Evolutionary conservation across 345 rosid genomes (phyloP).

Genomic region (Cochlearia excelsa): DNA sequence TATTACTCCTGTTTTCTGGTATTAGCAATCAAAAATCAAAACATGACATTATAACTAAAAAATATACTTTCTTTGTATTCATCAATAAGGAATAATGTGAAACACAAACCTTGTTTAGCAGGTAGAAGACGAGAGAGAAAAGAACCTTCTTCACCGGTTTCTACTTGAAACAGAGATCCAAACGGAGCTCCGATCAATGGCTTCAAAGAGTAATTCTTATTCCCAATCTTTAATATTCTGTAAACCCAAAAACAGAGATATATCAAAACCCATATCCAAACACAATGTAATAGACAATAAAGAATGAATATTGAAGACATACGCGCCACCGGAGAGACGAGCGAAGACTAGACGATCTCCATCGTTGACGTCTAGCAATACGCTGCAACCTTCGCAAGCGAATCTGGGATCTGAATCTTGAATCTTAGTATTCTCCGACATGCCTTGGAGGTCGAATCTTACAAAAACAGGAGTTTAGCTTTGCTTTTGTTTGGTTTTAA

Average conservation of each 20-base stretch:
- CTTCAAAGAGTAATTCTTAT: constrained; percentile 54
- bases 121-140: constrained; percentile 53
- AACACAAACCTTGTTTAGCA: constrained; percentile 47
- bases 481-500: not conserved
- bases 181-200: constrained; percentile 85
- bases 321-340: constrained; percentile 81
- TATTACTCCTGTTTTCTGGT: constrained; percentile 40
- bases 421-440: constrained; percentile 23
- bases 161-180: constrained; percentile 79
- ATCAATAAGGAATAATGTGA: no score
- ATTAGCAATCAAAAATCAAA: constrained; percentile 19
- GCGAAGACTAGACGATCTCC: constrained; percentile 95
- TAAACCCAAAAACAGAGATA: not conserved
- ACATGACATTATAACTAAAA: not conserved
- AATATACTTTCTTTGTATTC: no score
- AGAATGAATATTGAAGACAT: constrained; percentile 24
- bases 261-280: not conserved
- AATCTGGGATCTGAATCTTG: constrained; percentile 47
- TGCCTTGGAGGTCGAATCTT: constrained; percentile 16
- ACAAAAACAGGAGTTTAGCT: not conserved
- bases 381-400: constrained; percentile 90
- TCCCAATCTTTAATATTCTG: constrained; percentile 75
- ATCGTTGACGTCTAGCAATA: constrained; percentile 86
- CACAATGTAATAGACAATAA: not conserved
- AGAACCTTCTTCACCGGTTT: constrained; percentile 58